Evolutionary conservation across 306 rosid species (phyloP).

Genomic region (Quercus wislizeni): DNA sequence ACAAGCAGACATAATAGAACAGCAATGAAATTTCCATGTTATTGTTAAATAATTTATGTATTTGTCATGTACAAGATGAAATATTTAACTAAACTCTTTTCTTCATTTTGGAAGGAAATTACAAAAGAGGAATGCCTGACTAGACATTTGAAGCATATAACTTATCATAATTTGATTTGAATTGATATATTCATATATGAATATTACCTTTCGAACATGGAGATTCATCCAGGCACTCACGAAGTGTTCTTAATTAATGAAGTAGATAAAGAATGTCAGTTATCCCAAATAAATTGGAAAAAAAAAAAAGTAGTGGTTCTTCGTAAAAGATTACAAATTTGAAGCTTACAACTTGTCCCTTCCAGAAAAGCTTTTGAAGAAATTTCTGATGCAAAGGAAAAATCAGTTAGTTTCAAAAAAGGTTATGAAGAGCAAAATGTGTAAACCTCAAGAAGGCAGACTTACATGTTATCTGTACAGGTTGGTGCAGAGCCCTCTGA

Average conservation of each 20-base stretch:
- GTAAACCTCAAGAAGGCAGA: not conserved
- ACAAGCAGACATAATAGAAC: no score
- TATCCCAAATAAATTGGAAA: not conserved
- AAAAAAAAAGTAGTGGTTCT: not conserved
- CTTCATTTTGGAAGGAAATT: no score
- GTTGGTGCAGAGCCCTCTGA: not conserved
- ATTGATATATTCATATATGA: no score
- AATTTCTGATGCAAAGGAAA: not conserved
- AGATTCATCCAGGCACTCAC: not conserved
- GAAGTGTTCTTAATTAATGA: not conserved
- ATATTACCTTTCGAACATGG: no score
- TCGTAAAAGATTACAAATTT: not conserved
- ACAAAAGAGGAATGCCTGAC: no score
- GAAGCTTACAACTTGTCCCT: constrained; percentile 18
- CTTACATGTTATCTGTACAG: constrained; percentile 1
- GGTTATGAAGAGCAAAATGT: not conserved
- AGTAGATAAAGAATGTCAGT: not conserved
- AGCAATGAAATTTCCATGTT: no score
- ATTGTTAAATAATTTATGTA: no score
- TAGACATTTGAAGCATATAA: no score
- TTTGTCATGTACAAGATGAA: no score
- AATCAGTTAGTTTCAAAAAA: not conserved
- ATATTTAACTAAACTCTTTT: no score
- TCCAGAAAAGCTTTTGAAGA: constrained; percentile 16
- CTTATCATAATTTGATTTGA: no score